A percentile compares a stretch with the other conserved stretches of the same genome.
Conservation (phyloP, 1,139 yeast genomes). For the Sugiyamaella grinbergsii region DNA sequence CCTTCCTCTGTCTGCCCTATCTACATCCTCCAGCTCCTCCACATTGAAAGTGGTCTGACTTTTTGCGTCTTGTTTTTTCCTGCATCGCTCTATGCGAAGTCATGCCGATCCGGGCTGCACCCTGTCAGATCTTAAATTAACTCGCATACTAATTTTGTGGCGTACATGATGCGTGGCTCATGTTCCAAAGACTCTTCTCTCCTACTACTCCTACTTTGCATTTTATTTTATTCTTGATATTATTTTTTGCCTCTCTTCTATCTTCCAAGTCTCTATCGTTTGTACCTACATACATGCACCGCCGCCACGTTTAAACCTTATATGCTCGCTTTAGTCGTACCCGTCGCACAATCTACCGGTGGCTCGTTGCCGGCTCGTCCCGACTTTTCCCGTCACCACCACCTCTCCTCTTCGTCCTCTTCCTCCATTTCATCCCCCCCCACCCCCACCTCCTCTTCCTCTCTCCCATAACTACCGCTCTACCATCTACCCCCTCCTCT, state of each 20-base stretch:
- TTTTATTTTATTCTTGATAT: background rate
- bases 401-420: no score
- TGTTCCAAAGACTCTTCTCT: no score
- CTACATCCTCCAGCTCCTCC: background rate
- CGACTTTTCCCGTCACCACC: background rate
- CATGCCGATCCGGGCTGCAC: constrained; percentile 4
- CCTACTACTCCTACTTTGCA: no score
- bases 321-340: constrained; percentile 4
- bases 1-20: background rate
- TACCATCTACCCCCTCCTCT: no score
- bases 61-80: background rate
- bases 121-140: constrained; percentile 14
- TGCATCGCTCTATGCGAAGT: background rate
- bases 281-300: background rate
- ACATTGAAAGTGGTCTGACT: constrained; percentile 11
- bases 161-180: no score
- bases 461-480: no score
- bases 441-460: no score
- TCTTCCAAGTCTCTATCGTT: no score
- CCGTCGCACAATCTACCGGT: background rate
- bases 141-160: constrained; percentile 2
- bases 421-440: no score
- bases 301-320: no score
- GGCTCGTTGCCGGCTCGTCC: background rate
- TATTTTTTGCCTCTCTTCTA: background rate